Conservation (phyloP, 2,329 filamentous ascomycete species). For the Cryoendolithus antarcticus region DNA sequence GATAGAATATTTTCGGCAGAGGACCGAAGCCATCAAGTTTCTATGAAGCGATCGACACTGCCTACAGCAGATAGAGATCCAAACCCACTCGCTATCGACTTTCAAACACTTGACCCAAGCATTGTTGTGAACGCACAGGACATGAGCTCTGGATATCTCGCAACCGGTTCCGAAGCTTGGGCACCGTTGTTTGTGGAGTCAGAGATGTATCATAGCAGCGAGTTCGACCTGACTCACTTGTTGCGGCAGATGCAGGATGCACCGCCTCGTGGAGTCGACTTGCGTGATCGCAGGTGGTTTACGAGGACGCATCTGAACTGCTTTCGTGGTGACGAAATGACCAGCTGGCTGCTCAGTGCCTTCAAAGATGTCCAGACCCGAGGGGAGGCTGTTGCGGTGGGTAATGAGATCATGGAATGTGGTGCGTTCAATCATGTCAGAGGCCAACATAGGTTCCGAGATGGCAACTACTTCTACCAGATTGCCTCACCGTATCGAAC, state of each 20-base stretch:
- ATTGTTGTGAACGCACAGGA: slow-evolving; percentile 56
- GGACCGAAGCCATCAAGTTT: slow-evolving; percentile 63
- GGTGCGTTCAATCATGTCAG: slow-evolving; percentile 89
- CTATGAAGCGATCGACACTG: slow-evolving; percentile 40
- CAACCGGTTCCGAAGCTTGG: slow-evolving; percentile 48
- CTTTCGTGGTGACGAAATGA: slow-evolving; percentile 93
- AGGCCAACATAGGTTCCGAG: slow-evolving; percentile 78
- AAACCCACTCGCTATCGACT: slow-evolving; percentile 86
- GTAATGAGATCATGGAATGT: slow-evolving; percentile 74
- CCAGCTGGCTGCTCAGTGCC: slow-evolving; percentile 86
- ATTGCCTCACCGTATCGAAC: slow-evolving; percentile 70
- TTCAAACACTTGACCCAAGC: slow-evolving; percentile 88
- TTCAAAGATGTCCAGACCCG: slow-evolving; percentile 85
- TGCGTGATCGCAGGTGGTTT: slow-evolving; percentile 79
- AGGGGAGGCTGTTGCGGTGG: slow-evolving; percentile 80
- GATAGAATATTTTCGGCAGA: slow-evolving; percentile 70
- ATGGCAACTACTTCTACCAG: slow-evolving; percentile 96
- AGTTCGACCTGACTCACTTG: slow-evolving; percentile 60
- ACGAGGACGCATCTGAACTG: slow-evolving; percentile 58
- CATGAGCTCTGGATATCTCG: slow-evolving; percentile 42
- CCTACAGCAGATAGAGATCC: slow-evolving; percentile 39
- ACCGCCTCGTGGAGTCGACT: slow-evolving; percentile 65
- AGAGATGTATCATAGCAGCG: slow-evolving; percentile 70
- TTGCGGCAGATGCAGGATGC: slow-evolving; percentile 77
- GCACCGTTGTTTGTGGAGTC: slow-evolving; percentile 63